These are phyloP conservation scores for Amanita thiersii DNA, from an alignment of 768 basidiomycete species.

Conservation along the genomic window DNA sequence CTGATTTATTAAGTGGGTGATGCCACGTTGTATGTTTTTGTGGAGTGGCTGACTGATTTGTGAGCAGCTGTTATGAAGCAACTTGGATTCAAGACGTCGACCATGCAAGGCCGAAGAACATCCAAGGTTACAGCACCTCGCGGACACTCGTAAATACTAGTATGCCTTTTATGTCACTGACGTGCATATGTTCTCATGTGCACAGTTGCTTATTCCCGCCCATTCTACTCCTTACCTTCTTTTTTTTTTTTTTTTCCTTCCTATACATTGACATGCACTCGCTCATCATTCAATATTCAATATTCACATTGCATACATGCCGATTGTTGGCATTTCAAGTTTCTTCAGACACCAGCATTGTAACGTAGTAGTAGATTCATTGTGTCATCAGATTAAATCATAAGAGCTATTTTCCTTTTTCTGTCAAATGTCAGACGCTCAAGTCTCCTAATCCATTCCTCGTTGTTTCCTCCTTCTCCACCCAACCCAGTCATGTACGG, in stretches of 20 bases:
- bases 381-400: slow-evolving; percentile 18
- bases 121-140: slow-evolving; percentile 44
- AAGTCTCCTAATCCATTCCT: not conserved
- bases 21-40: not conserved
- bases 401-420: slow-evolving; percentile 4
- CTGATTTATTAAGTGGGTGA: slow-evolving; percentile 58
- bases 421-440: not conserved
- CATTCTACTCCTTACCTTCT: slow-evolving; percentile 13
- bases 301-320: slow-evolving; percentile 8
- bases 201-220: slow-evolving; percentile 10
- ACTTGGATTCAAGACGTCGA: slow-evolving; percentile 85
- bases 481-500: not conserved
- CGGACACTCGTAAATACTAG: not conserved
- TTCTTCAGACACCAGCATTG: slow-evolving; percentile 26
- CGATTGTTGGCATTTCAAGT: slow-evolving; percentile 8
- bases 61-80: slow-evolving; percentile 59
- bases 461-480: not conserved
- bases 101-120: slow-evolving; percentile 47
- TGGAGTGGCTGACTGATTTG: slow-evolving; percentile 1
- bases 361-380: slow-evolving; percentile 36
- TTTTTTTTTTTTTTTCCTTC: slow-evolving; percentile 12
- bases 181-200: slow-evolving; percentile 5
- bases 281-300: slow-evolving; percentile 12
- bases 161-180: not conserved
- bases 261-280: slow-evolving; percentile 7